These are phyloP conservation scores for Priceomyces carsonii DNA, from an alignment of 805 yeast species.

Conservation along the genomic window DNA sequence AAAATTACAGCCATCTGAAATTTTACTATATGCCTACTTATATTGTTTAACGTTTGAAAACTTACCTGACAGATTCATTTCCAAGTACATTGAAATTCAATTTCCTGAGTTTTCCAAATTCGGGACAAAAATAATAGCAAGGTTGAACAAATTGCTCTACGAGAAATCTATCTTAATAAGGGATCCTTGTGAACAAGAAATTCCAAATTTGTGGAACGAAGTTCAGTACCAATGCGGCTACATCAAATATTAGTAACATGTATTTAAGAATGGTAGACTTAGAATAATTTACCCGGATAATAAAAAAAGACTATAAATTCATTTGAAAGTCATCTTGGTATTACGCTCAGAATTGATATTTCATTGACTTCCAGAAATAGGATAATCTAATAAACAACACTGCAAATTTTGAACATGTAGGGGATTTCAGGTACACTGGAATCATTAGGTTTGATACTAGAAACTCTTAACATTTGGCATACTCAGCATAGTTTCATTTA, in stretches of 20 bases:
- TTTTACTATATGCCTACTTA: conserved; percentile 42
- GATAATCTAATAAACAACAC: no score
- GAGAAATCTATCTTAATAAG: conserved; percentile 13
- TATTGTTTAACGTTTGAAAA: conserved; percentile 27
- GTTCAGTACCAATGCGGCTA: conserved; percentile 17
- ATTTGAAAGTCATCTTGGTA: no score
- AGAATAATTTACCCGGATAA: no score
- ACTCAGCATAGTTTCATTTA: conserved; percentile 49
- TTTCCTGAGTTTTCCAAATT: conserved; percentile 26
- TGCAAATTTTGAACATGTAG: no score
- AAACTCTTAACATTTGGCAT: no score
- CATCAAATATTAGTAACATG: conserved; percentile 10
- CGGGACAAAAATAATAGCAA: conserved; percentile 11
- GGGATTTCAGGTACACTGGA: no score
- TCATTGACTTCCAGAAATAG: no score
- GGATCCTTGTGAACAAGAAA: conserved; percentile 25
- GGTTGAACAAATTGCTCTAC: conserved; percentile 5
- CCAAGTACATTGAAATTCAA: conserved; percentile 29
- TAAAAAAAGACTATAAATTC: no score
- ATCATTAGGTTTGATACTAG: no score
- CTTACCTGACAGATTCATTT: conserved; percentile 45
- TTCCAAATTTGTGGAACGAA: conserved; percentile 40
- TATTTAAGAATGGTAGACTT: not conserved
- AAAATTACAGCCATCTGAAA: conserved; percentile 29
- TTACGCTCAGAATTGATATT: no score